Evolutionary conservation across 2,329 filamentous ascomycete genomes (phyloP).

Genomic region (Pestalotiopsis sp.): DNA sequence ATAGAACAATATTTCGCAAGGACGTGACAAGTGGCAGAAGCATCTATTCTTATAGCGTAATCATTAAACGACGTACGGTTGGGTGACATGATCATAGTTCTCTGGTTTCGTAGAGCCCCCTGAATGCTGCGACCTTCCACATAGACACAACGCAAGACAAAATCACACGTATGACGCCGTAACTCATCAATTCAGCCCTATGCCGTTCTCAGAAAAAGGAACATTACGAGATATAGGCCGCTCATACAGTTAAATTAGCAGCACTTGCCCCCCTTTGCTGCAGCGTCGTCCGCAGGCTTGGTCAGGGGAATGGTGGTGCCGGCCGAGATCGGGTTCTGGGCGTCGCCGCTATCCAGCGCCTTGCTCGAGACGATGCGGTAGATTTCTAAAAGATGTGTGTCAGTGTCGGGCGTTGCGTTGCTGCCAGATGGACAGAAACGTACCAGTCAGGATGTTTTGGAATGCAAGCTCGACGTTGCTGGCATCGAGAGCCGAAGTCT

Average conservation of each 20-base stretch:
- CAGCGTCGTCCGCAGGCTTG: conserved; percentile 76
- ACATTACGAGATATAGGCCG: conserved; percentile 26
- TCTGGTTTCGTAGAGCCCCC: conserved; percentile 14
- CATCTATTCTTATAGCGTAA: neutral
- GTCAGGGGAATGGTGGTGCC: conserved; percentile 85
- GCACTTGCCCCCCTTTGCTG: conserved; percentile 80
- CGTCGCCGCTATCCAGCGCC: conserved; percentile 85
- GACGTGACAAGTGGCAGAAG: neutral
- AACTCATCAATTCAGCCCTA: conserved; percentile 36
- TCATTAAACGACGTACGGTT: conserved; percentile 10
- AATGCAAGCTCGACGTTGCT: conserved; percentile 99
- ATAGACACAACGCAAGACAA: conserved; percentile 15
- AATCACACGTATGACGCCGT: conserved; percentile 34
- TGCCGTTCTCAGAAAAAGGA: conserved; percentile 23
- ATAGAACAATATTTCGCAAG: neutral
- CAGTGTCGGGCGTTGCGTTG: conserved; percentile 1
- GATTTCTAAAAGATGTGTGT: conserved; percentile 70
- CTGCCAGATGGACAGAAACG: conserved; percentile 29
- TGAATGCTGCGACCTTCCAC: conserved; percentile 19
- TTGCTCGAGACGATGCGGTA: conserved; percentile 99
- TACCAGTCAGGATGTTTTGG: conserved; percentile 99
- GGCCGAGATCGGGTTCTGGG: conserved; percentile 77
- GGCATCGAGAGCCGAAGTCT: conserved; percentile 97
- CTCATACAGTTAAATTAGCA: conserved; percentile 56
- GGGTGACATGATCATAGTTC: conserved; percentile 12